phyloP scores from a whole-genome alignment of 2,329 filamentous ascomycete species.

The Colletotrichum lupini region DNA sequence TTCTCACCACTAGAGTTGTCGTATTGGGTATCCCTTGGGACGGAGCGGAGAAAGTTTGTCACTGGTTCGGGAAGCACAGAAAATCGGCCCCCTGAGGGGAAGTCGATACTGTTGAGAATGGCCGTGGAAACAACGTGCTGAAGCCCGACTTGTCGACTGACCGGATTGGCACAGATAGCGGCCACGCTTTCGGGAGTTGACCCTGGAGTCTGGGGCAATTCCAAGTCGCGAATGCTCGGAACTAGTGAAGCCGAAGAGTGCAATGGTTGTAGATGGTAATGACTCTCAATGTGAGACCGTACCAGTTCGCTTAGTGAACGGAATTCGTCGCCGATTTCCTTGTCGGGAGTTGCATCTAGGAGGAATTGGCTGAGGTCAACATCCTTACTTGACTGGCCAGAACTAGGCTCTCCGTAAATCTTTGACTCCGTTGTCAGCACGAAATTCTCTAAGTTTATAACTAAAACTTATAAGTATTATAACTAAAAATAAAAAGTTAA shows the following conservation, averaged over 20 bases:
- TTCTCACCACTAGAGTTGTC: conserved; percentile 44
- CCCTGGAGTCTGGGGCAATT: conserved; percentile 37
- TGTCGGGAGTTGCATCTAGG: conserved; percentile 48
- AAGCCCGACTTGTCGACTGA: conserved; percentile 46
- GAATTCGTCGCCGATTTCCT: conserved; percentile 47
- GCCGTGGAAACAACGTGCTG: conserved; percentile 51
- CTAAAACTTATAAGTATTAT: no score
- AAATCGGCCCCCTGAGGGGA: conserved; percentile 40
- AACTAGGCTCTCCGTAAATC: neutral
- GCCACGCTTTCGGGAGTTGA: conserved; percentile 38
- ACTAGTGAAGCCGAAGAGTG: conserved; percentile 37
- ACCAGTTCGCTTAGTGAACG: conserved; percentile 48
- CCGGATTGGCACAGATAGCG: conserved; percentile 45
- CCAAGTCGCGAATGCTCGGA: conserved; percentile 41
- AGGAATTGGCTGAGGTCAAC: conserved; percentile 49
- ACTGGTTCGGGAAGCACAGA: conserved; percentile 51
- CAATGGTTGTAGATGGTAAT: conserved; percentile 48
- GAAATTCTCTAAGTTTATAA: no score
- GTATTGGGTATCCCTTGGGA: conserved; percentile 40
- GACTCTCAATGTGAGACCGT: conserved; percentile 51
- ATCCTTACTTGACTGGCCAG: conserved; percentile 34
- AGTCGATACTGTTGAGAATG: conserved; percentile 48
- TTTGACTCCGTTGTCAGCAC: conserved; percentile 12
- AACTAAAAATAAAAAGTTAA: no score
- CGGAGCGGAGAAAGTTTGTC: conserved; percentile 42